Base-by-base conservation (phyloP, 2,329 filamentous ascomycete species). In the Ophiostoma pallidulum region DNA sequence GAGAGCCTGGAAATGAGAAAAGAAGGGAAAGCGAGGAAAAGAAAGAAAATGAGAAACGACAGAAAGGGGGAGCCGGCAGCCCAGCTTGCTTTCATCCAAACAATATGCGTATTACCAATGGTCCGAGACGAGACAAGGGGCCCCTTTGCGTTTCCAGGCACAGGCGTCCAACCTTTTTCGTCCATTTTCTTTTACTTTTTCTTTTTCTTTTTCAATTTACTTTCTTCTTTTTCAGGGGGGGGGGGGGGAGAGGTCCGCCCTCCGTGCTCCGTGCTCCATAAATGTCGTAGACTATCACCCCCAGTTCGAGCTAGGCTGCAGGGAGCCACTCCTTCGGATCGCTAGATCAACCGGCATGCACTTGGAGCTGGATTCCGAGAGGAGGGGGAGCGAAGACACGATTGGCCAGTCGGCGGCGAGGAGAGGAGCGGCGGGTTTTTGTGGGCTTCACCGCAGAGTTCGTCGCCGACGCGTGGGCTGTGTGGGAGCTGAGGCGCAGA, bases 311-410 rank as follows among this genome's bases (percentile, higher is more conserved):
- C 45, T 47, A 41, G 22, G 19, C 32, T 29, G 29, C 29, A 35
- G 38, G 29, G 38, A 47, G 45, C 45, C 45, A 47, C 45, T 36
- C 31, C 31, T 47, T 47, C 45, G 45, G 39, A 47, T 37, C 45
- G 45, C 45, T 47, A 36, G 45, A 41, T 41, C 38, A 47, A 33
- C 45, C 45, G 45, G 39, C 38, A 47, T 36, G 22, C 38, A 8
- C 38, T 24, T 40, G 24, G 14, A 19, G 20, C 32, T 45, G 42
- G 42, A 19, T 38, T 45, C 42, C 42, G 42, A 38, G 33, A 44
- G 31, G 35, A 24, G 41, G 28, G 28, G 10, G 22, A 24, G 20
- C 16, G 14, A 29, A 12, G n/a, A 12, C 22, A 4, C 41, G 24
- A 45, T 18, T 45, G 18, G 42, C 18, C 32, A 36, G 43, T 45